Evolutionary conservation across 169 alveolate genomes (phyloP).

Genomic region (Cryptosporidium ubiquitum): DNA sequence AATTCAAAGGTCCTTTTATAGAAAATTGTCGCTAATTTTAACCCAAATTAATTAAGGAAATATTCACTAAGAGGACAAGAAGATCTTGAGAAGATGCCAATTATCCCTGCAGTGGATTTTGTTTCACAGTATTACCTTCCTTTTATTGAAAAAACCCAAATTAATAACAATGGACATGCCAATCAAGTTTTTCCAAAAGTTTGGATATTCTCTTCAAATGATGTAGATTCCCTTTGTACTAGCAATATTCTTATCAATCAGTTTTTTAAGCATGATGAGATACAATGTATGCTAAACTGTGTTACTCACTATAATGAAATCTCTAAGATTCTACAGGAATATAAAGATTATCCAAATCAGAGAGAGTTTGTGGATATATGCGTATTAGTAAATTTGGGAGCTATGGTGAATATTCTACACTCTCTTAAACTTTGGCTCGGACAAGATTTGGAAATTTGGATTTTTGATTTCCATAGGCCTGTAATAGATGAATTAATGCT

Average conservation of each 20-base stretch:
- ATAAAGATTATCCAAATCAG: constrained; percentile 16
- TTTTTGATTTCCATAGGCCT: constrained; percentile 68
- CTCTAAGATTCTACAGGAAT: constrained; percentile 44
- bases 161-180: background rate
- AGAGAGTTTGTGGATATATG: constrained; percentile 39
- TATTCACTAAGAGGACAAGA: background rate
- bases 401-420: constrained; percentile 53
- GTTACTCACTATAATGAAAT: constrained; percentile 71
- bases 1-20: background rate
- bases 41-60: background rate
- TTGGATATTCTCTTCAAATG: constrained; percentile 71
- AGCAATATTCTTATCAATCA: constrained; percentile 42
- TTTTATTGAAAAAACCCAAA: constrained; percentile 9
- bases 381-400: constrained; percentile 57
- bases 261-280: constrained; percentile 38
- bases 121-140: constrained; percentile 64
- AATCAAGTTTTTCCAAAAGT: constrained; percentile 29
- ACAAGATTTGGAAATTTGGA: constrained; percentile 48
- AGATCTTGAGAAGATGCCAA: constrained; percentile 36
- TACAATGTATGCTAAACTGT: constrained; percentile 52
- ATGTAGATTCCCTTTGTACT: constrained; percentile 70
- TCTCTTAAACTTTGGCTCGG: constrained; percentile 66
- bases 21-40: background rate
- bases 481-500: constrained; percentile 23
- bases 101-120: constrained; percentile 62